Conservation (phyloP, 2,329 filamentous ascomycete genomes). For the Neopestalotiopsis clavispora region DNA sequence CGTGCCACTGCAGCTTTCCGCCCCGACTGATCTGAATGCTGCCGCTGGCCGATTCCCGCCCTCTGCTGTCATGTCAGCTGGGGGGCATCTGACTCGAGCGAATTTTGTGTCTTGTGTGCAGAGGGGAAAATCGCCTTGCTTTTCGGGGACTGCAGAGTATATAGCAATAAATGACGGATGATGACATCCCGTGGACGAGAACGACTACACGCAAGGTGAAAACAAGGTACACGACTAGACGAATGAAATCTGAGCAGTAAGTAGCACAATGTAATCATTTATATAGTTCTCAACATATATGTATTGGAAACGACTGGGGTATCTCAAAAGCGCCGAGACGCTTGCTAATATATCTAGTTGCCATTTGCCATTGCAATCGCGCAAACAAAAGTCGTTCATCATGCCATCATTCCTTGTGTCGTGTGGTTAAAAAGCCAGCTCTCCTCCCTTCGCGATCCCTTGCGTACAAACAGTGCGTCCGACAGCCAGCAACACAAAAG, state of each 20-base stretch:
- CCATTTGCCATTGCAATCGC: neutral
- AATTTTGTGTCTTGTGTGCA: too few species aligned
- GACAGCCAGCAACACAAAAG: conserved; percentile 15
- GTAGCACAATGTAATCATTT: too few species aligned
- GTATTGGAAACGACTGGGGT: conserved; percentile 20
- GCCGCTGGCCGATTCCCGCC: neutral
- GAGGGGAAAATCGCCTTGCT: neutral
- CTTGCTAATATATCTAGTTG: conserved; percentile 12
- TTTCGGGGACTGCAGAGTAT: neutral
- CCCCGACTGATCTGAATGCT: neutral
- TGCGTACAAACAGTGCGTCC: conserved; percentile 27
- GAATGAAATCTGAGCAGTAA: too few species aligned
- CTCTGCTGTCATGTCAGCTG: neutral
- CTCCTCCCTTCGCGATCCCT: conserved; percentile 19
- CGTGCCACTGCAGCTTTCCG: neutral
- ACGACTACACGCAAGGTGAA: neutral
- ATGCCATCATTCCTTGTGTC: conserved; percentile 6
- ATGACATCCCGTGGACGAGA: neutral
- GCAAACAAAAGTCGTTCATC: neutral
- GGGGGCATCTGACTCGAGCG: neutral
- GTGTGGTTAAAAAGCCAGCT: conserved; percentile 6
- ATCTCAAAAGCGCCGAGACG: conserved; percentile 17
- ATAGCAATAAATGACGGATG: neutral
- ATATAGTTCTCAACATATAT: neutral
- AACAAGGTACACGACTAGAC: too few species aligned